Evolutionary conservation across 768 basidiomycete species (phyloP).

Genomic region (Mycena latifolia): DNA sequence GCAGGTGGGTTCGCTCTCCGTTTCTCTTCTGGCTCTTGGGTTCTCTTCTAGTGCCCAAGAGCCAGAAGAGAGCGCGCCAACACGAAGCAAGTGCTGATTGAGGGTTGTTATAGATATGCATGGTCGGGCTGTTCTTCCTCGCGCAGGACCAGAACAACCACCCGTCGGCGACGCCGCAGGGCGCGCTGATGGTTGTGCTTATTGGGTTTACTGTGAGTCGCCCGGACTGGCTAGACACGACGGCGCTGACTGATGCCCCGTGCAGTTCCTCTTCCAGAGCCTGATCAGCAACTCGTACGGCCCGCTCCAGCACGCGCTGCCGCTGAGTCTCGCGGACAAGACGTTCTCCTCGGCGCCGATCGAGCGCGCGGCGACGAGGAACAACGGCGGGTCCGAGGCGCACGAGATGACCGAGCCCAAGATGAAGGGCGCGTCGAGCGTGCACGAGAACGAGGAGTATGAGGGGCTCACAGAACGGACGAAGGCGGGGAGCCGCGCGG

Average conservation of each 20-base stretch:
- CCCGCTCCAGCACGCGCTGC: conserved; percentile 81
- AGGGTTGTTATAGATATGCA: conserved; percentile 61
- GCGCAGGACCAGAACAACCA: conserved; percentile 65
- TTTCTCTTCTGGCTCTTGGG: neutral
- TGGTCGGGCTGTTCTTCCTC: conserved; percentile 93
- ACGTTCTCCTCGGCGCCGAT: conserved; percentile 54
- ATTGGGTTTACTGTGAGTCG: conserved; percentile 82
- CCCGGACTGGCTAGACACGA: no score
- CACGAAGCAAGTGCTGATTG: neutral
- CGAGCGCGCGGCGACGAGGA: conserved; percentile 14
- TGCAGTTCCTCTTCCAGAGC: conserved; percentile 76
- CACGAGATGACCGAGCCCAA: conserved; percentile 34
- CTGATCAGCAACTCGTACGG: conserved; percentile 84
- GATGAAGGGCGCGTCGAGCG: conserved; percentile 12
- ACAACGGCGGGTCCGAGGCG: conserved; percentile 29
- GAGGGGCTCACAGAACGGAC: conserved; percentile 23
- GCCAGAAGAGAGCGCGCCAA: no score
- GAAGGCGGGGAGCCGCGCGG: conserved; percentile 24
- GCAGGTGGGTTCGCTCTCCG: conserved; percentile 52
- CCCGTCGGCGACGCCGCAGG: conserved; percentile 76
- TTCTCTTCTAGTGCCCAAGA: no score
- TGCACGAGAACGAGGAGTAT: conserved; percentile 25
- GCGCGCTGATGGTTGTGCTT: conserved; percentile 86
- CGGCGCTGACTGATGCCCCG: neutral
- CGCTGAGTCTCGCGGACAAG: conserved; percentile 82